Conservation (phyloP, 257 asterid genomes). For the Linderniella brevidens region DNA sequence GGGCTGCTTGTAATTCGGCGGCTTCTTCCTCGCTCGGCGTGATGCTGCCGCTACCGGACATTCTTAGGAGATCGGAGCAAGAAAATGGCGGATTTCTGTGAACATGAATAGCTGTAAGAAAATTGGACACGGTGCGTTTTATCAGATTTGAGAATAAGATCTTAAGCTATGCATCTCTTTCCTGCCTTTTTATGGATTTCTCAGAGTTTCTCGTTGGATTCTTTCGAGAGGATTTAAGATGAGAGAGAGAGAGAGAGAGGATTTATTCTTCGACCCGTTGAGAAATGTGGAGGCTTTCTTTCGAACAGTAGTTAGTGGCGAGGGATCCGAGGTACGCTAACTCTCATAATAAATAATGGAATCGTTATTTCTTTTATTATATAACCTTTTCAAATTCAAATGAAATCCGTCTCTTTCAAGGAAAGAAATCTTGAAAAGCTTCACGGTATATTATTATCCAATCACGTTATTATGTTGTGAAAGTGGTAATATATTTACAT, state of each 20-base stretch:
- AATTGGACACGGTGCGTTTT: not conserved
- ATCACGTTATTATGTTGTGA: no score
- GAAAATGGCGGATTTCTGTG: slow-evolving; percentile 7
- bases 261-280: slow-evolving; percentile 3
- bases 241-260: slow-evolving; percentile 6
- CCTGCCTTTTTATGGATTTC: not conserved
- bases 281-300: not conserved
- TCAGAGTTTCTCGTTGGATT: no score
- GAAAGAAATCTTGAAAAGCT: no score
- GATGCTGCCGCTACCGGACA: slow-evolving; percentile 9
- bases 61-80: not conserved
- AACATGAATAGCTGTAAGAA: slow-evolving; percentile 7
- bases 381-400: slow-evolving; percentile 1
- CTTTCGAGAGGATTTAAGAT: not conserved
- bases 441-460: no score
- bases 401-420: not conserved
- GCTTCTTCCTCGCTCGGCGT: no score
- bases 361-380: no score
- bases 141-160: slow-evolving; percentile 2
- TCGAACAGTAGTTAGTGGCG: slow-evolving; percentile 8
- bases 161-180: slow-evolving; percentile 3
- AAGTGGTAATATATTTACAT: no score
- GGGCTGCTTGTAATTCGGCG: no score
- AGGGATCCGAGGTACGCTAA: slow-evolving; percentile 19
- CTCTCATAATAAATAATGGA: slow-evolving; percentile 3